Evolutionary conservation across 2,329 filamentous ascomycete species (phyloP), one percentile per base, ranked within the genome.

Genomic region (Cladosporium halotolerans): DNA sequence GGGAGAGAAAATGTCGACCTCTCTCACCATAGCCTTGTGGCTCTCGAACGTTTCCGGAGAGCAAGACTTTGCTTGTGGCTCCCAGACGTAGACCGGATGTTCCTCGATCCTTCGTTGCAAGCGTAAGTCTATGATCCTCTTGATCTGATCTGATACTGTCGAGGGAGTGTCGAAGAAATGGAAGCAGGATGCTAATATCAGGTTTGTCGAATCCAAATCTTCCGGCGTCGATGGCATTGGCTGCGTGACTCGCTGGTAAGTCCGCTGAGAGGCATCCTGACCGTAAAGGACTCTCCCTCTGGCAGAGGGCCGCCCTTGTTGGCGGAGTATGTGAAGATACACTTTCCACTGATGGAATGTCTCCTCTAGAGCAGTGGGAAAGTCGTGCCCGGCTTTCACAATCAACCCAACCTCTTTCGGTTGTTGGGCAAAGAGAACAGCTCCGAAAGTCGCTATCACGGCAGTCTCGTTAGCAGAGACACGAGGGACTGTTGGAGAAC

Each of bases 1-100:
- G 4, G 63, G 63, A 6, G 63, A 66, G 55, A 65, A 66, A 10
- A 63, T 59, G n/a, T 61, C 57, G 4, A 65, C 58, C 8, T 48
- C 33, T 18, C 19, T 34, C 2, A 41, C 13, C 2, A 57, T 13
- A 9, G 49, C 13, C 23, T 57, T 41, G 48, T 66, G 63, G 14
- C 41, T 39, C 4, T 53, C 39, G 7, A 62, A 55, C 2, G 56
- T 60, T 6, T 51, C 48, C 7, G 58, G 55, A 6, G 44, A 60
- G 52, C 63, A 65, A 1, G 58, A 58, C 45, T 64, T 64, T 9
- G 63, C 56, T 31, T 64, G 62, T 6, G 63, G 63, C 40, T 66
- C 63, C 63, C 63, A 66, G 18, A 65, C 55, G 1, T 63, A 45
- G 28, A 64, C 46, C 3, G 62, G 61, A 7, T 53, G 28, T 9